A percentile compares a stretch with the other conserved stretches of the same genome.
Evolutionary conservation across 1,284 basidiomycete species (phyloP).

Genomic region (Cutaneotrichosporon cutaneum): DNA sequence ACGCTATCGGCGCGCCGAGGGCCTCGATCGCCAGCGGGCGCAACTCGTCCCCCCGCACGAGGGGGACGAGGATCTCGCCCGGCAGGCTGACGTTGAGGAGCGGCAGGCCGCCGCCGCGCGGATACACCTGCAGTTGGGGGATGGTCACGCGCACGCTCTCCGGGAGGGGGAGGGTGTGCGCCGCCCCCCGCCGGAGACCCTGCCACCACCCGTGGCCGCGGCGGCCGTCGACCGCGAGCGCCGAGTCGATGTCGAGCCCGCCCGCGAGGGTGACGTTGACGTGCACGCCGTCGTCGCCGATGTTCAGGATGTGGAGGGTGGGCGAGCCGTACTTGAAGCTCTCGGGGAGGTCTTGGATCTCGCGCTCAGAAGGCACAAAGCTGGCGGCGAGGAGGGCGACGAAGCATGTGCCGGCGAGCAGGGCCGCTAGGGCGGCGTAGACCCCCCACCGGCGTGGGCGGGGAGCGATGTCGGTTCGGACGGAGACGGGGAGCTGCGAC

Average conservation of each 20-base stretch:
- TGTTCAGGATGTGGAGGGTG: constrained; percentile 39
- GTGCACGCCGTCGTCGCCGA: constrained; percentile 43
- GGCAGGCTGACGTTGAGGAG: constrained; percentile 35
- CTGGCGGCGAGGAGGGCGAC: constrained; percentile 35
- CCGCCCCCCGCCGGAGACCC: constrained; percentile 29
- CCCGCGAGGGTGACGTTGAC: constrained; percentile 41
- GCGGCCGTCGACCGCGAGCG: constrained; percentile 35
- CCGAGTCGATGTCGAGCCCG: constrained; percentile 45
- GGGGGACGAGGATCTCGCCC: constrained; percentile 30
- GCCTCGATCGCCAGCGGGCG: constrained; percentile 35
- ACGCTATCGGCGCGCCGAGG: constrained; percentile 37
- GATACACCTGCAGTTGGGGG: constrained; percentile 16
- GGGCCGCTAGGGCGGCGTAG: constrained; percentile 29
- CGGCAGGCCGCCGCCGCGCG: constrained; percentile 14
- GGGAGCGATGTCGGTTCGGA: background rate
- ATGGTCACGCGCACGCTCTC: constrained; percentile 28
- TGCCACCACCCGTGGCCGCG: constrained; percentile 49
- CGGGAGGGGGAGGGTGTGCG: constrained; percentile 22
- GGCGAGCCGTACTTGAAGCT: constrained; percentile 16
- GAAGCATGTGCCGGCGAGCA: constrained; percentile 34
- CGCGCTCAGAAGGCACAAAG: constrained; percentile 24
- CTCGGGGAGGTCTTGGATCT: constrained; percentile 4
- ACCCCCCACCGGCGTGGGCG: constrained; percentile 18
- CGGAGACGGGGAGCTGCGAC: background rate
- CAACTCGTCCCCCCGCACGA: constrained; percentile 35